phyloP scores from a whole-genome alignment of 768 basidiomycete species.

The Wakefieldia striispora region DNA sequence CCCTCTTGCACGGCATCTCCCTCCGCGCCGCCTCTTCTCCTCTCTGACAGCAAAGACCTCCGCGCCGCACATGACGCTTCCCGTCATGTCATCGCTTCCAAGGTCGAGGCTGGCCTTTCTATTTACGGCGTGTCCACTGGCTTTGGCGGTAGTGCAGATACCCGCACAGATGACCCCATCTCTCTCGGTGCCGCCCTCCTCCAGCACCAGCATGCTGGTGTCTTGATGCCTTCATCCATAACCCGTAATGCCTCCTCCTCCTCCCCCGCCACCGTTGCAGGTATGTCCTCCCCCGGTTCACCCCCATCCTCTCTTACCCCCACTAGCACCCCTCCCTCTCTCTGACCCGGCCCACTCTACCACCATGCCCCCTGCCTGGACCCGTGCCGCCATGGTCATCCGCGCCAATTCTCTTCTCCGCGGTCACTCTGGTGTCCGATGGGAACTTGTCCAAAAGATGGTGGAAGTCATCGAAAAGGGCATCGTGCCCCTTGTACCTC shows the following conservation, averaged over 20 bases:
- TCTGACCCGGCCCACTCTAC: constrained; percentile 64
- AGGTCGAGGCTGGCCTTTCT: constrained; percentile 64
- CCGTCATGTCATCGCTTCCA: constrained; percentile 60
- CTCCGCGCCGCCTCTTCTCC: constrained; percentile 19
- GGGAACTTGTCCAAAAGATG: constrained; percentile 80
- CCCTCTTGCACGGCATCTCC: constrained; percentile 41
- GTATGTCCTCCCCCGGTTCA: background rate
- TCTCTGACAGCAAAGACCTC: constrained; percentile 27
- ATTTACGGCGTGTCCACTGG: constrained; percentile 85
- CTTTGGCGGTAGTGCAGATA: constrained; percentile 88
- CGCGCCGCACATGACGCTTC: constrained; percentile 58
- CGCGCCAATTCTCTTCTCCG: constrained; percentile 89
- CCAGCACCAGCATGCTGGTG: constrained; percentile 78
- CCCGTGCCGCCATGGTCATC: constrained; percentile 81
- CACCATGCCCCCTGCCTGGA: constrained; percentile 86
- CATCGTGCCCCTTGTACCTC: constrained; percentile 76
- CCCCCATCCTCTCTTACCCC: background rate
- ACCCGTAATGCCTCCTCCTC: background rate
- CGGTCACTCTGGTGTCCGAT: constrained; percentile 83
- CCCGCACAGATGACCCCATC: constrained; percentile 71
- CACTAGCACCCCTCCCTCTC: constrained; percentile 50
- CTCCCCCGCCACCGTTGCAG: background rate
- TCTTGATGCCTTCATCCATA: constrained; percentile 55
- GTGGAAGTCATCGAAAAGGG: constrained; percentile 65
- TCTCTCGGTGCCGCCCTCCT: constrained; percentile 79